Percentiles rank a stretch among this genome's conserved stretches.
phyloP scores from a whole-genome alignment of 306 rosid species.

The Benincasa hispida region DNA sequence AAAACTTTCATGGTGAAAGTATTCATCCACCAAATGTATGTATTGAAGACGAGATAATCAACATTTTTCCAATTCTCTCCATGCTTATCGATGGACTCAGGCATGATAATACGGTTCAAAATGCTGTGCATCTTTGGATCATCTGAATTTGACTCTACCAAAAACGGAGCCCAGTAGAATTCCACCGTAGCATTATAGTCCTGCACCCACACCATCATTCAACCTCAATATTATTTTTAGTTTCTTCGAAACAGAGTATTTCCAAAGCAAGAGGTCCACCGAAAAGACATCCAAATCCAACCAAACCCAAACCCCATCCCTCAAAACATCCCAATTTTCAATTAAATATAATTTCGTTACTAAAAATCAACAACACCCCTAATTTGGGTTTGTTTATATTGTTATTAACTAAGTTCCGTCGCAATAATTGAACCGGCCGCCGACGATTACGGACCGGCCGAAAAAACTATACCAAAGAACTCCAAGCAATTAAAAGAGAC shows the following conservation, averaged over 20 bases:
- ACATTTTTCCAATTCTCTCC: slow-evolving; percentile 65
- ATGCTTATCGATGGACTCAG: slow-evolving; percentile 80
- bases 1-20: slow-evolving; percentile 62
- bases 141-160: slow-evolving; percentile 94
- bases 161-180: slow-evolving; percentile 93
- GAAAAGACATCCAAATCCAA: not conserved
- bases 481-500: not conserved
- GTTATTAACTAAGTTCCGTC: not conserved
- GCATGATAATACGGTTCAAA: slow-evolving; percentile 72
- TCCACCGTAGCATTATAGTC: slow-evolving; percentile 80
- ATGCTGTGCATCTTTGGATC: slow-evolving; percentile 84
- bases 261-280: not conserved
- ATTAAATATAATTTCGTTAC: not conserved
- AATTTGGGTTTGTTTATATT: not conserved
- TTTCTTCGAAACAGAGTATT: not conserved
- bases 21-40: slow-evolving; percentile 99
- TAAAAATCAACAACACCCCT: not conserved
- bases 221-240: not conserved
- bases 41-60: slow-evolving; percentile 74
- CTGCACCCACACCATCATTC: slow-evolving; percentile 18
- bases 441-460: not conserved
- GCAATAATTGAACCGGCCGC: not conserved
- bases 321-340: not conserved
- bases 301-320: no score
- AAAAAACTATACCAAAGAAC: not conserved